Conservation (phyloP, 257 asterid genomes). For the Euphrasia confusa region DNA sequence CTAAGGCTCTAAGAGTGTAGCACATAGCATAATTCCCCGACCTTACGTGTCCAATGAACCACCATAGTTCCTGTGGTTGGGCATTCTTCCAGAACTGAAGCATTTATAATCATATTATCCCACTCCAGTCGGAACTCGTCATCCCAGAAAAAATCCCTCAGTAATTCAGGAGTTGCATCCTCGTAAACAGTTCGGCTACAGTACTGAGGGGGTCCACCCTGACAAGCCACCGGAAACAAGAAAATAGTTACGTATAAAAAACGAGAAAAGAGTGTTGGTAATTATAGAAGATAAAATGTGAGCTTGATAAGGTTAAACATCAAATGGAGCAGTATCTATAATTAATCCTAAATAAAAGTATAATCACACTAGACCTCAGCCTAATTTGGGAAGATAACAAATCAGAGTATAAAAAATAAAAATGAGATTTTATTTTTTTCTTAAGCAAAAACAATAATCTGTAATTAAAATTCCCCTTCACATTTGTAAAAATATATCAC, state of each 20-base stretch:
- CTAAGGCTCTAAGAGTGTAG: not conserved
- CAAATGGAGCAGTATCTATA: not conserved
- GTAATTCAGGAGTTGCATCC: slow-evolving; percentile 83
- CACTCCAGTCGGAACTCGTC: slow-evolving; percentile 82
- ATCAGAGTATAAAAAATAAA: too few species aligned
- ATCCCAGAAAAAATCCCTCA: slow-evolving; percentile 96
- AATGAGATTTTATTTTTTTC: too few species aligned
- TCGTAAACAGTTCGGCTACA: slow-evolving; percentile 90
- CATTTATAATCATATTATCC: slow-evolving; percentile 85
- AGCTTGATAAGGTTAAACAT: not conserved
- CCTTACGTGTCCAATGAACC: slow-evolving; percentile 93
- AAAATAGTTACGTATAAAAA: not conserved
- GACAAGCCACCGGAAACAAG: slow-evolving; percentile 12
- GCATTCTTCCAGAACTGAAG: slow-evolving; percentile 68
- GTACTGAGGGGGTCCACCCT: slow-evolving; percentile 89
- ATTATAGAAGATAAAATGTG: not conserved
- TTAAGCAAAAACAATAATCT: too few species aligned
- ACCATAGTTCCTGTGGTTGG: slow-evolving; percentile 73
- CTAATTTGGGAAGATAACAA: too few species aligned
- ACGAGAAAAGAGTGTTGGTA: not conserved
- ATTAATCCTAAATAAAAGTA: too few species aligned
- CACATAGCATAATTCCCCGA: slow-evolving; percentile 21
- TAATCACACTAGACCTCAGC: too few species aligned
- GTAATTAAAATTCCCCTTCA: too few species aligned
- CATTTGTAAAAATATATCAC: not conserved